Conservation (phyloP, 2,329 filamentous ascomycete genomes). For the Cytospora chrysosperma region DNA sequence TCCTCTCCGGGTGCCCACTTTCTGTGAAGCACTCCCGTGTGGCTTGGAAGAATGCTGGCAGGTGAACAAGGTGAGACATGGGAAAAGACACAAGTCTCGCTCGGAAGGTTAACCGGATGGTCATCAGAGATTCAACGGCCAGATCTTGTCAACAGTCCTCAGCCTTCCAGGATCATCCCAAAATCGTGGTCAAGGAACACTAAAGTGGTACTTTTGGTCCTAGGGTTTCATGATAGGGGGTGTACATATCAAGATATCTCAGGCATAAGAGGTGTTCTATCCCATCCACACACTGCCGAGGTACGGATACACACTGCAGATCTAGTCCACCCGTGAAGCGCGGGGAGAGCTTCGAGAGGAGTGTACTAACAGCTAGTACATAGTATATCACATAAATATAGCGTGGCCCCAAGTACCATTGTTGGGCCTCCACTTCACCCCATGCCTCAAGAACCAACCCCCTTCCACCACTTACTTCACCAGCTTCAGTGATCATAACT, state of each 20-base stretch:
- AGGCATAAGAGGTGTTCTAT: too few relatives aligned
- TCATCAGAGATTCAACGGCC: neutral
- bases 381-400: neutral
- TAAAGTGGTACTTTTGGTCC: neutral
- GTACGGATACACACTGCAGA: too few relatives aligned
- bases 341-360: neutral
- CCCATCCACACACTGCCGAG: neutral
- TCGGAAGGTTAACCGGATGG: neutral
- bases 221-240: neutral
- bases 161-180: constrained; percentile 11
- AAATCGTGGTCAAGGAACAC: neutral
- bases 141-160: constrained; percentile 1
- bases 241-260: neutral
- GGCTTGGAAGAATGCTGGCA: constrained; percentile 4
- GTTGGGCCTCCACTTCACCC: neutral
- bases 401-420: neutral
- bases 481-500: neutral
- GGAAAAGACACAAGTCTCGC: constrained; percentile 2
- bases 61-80: constrained; percentile 16
- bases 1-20: neutral
- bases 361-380: neutral
- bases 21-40: neutral
- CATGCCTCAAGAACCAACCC: too few relatives aligned
- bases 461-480: neutral
- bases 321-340: neutral